A percentile compares a stretch with the other conserved stretches of the same genome.
phyloP scores from a whole-genome alignment of 1,139 yeast species.

The Yamadazyma atlantica region DNA sequence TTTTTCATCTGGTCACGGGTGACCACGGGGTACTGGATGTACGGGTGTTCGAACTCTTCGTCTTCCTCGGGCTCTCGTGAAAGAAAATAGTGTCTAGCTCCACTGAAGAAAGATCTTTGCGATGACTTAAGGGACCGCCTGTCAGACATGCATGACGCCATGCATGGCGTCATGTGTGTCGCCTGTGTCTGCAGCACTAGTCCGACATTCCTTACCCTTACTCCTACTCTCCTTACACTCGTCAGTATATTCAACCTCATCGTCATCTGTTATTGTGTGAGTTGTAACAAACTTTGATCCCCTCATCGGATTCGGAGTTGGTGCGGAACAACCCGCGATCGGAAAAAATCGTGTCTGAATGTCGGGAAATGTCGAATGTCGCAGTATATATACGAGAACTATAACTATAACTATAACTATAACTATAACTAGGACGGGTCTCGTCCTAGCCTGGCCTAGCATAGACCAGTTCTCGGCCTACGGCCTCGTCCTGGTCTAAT shows the following conservation, averaged over 20 bases:
- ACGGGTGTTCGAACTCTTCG: slow-evolving; percentile 28
- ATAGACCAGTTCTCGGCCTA: too few relatives aligned
- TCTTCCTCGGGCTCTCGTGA: slow-evolving; percentile 25
- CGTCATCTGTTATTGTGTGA: too few relatives aligned
- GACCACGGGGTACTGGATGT: slow-evolving; percentile 42
- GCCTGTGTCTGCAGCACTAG: neutral
- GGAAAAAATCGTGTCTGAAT: neutral
- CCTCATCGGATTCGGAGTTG: slow-evolving; percentile 7
- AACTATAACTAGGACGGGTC: too few relatives aligned
- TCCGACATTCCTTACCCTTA: too few relatives aligned
- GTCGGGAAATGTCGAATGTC: neutral
- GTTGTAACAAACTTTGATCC: neutral
- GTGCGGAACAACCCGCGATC: neutral
- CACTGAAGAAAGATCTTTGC: slow-evolving; percentile 18
- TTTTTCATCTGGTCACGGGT: slow-evolving; percentile 41
- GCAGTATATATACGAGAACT: too few relatives aligned
- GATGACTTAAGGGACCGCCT: neutral
- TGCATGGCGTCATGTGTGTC: neutral
- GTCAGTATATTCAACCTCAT: too few relatives aligned
- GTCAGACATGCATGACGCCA: too few relatives aligned
- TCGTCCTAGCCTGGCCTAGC: too few relatives aligned
- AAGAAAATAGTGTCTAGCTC: slow-evolving; percentile 29
- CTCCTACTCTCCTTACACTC: too few relatives aligned
- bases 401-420: too few relatives aligned
- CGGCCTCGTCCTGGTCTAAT: slow-evolving; percentile 2